Evolutionary conservation across 768 basidiomycete genomes (phyloP).

Genomic region (Multifurca ochricompacta): DNA sequence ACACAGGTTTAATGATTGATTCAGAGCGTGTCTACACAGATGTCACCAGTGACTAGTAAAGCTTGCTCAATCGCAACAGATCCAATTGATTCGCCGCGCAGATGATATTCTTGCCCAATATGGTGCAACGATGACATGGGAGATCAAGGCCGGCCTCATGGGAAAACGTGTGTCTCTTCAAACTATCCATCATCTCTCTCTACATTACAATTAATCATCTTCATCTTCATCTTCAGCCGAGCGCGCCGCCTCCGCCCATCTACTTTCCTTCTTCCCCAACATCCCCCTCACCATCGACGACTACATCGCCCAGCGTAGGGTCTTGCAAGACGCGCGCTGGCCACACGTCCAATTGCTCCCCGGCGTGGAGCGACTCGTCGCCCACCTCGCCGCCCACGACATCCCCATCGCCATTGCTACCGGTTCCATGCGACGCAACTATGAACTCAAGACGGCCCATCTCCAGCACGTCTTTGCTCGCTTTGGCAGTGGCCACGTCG

Average conservation of each 20-base stretch:
- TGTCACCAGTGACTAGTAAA: slow-evolving; percentile 56
- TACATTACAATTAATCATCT: not conserved
- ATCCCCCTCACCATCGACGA: slow-evolving; percentile 56
- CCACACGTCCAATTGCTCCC: slow-evolving; percentile 66
- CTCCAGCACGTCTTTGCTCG: slow-evolving; percentile 48
- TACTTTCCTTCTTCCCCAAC: slow-evolving; percentile 70
- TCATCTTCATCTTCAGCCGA: slow-evolving; percentile 41
- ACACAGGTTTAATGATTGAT: slow-evolving; percentile 65
- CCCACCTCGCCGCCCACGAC: slow-evolving; percentile 56
- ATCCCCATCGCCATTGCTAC: slow-evolving; percentile 82
- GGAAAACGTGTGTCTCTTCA: slow-evolving; percentile 55
- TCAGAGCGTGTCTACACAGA: slow-evolving; percentile 70
- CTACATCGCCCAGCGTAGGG: slow-evolving; percentile 50
- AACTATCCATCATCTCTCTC: not conserved
- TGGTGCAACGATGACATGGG: slow-evolving; percentile 79
- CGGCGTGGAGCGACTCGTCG: slow-evolving; percentile 59
- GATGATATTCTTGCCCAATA: slow-evolving; percentile 66
- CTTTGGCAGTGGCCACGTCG: slow-evolving; percentile 56
- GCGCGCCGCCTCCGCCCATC: slow-evolving; percentile 51
- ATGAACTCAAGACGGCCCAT: slow-evolving; percentile 58
- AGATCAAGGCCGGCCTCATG: slow-evolving; percentile 85
- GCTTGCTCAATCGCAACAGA: not conserved
- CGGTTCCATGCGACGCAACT: slow-evolving; percentile 59
- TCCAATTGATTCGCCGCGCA: slow-evolving; percentile 25
- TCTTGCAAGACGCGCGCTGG: slow-evolving; percentile 58